Percentiles rank a stretch among this genome's conserved stretches.
Conservation (phyloP, 768 basidiomycete species). For the Macrolepiota fuliginosa region DNA sequence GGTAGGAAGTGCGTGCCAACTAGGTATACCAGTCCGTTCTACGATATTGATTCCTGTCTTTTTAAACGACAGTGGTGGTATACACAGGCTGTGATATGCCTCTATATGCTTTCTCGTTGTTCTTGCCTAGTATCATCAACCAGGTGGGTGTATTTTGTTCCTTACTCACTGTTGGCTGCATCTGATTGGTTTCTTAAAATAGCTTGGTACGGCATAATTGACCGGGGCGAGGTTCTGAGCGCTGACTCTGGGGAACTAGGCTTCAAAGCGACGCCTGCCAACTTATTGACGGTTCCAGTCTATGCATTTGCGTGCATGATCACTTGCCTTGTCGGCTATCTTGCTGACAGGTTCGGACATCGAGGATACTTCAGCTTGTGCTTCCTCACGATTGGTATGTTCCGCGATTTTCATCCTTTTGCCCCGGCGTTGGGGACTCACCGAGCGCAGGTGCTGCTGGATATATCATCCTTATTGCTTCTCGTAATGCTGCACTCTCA, state of each 20-base stretch:
- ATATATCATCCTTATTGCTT: conserved; percentile 68
- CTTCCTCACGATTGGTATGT: conserved; percentile 34
- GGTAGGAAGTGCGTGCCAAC: conserved; percentile 39
- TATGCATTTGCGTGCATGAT: conserved; percentile 67
- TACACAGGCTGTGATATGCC: conserved; percentile 62
- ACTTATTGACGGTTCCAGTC: conserved; percentile 75
- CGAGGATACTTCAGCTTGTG: conserved; percentile 68
- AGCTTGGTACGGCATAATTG: conserved; percentile 8
- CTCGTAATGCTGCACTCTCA: conserved; percentile 60
- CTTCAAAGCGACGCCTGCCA: conserved; percentile 68
- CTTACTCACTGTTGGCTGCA: neutral
- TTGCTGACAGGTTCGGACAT: conserved; percentile 58
- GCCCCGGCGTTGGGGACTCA: neutral
- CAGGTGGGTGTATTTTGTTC: conserved; percentile 38
- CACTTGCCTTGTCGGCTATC: conserved; percentile 62
- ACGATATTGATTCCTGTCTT: neutral
- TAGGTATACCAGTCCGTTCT: neutral
- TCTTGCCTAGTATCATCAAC: conserved; percentile 77
- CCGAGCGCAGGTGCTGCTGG: conserved; percentile 46
- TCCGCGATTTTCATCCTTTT: conserved; percentile 13
- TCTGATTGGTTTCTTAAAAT: neutral
- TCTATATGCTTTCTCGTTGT: conserved; percentile 74
- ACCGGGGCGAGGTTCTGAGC: neutral
- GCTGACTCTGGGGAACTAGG: conserved; percentile 30
- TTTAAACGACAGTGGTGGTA: conserved; percentile 41